Conservation (phyloP, 179 eudicot genomes). For the Dionaea muscipula region DNA sequence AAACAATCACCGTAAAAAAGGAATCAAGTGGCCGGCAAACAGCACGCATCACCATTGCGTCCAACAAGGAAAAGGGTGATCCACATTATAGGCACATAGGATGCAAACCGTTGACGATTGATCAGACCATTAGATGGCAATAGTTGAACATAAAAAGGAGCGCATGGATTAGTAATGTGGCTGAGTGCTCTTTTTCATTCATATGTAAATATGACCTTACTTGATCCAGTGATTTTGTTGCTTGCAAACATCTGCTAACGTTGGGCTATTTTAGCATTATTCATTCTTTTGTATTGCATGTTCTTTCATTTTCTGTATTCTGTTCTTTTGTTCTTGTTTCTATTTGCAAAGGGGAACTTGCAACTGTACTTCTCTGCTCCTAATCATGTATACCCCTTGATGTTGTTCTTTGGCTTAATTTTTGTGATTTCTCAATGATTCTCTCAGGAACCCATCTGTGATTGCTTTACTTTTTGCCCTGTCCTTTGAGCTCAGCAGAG, state of each 20-base stretch:
- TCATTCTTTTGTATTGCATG: not conserved
- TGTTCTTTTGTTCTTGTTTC: not conserved
- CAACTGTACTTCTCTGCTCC: not conserved
- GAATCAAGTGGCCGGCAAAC: too few species aligned
- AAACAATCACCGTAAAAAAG: too few species aligned
- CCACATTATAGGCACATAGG: too few species aligned
- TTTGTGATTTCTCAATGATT: too few species aligned
- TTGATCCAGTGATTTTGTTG: not conserved
- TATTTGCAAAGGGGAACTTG: not conserved
- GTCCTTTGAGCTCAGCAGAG: constrained; percentile 61
- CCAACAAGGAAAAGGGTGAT: too few species aligned
- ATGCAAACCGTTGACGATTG: too few species aligned
- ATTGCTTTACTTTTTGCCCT: constrained; percentile 58
- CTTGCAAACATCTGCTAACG: not conserved
- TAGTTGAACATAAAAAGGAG: too few species aligned
- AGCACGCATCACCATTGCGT: too few species aligned
- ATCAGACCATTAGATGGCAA: too few species aligned
- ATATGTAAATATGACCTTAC: too few species aligned
- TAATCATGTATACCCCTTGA: not conserved
- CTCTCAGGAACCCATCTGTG: constrained; percentile 85
- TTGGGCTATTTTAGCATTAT: not conserved
- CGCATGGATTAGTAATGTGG: too few species aligned
- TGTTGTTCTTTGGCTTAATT: constrained; percentile 5
- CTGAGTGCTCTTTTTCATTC: too few species aligned
- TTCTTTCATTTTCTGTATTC: not conserved